Evolutionary conservation across 495 filamentous ascomycete species (phyloP).

Genomic region (Parathielavia appendiculata): DNA sequence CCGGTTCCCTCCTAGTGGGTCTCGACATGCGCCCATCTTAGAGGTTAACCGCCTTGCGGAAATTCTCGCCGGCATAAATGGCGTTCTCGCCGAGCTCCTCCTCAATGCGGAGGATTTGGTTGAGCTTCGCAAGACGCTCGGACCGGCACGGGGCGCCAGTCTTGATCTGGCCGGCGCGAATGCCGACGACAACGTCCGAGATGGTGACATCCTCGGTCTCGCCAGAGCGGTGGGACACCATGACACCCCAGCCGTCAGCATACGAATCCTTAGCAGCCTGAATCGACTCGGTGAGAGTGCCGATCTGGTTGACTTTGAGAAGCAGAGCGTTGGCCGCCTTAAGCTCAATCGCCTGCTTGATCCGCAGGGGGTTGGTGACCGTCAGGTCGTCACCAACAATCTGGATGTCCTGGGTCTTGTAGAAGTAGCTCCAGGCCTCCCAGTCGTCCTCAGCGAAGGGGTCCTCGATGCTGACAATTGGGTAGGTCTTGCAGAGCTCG

Average conservation of each 20-base stretch:
- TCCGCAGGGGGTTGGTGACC: slow-evolving; percentile 96
- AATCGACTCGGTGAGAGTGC: slow-evolving; percentile 96
- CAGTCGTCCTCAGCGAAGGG: slow-evolving; percentile 69
- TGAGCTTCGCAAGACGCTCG: slow-evolving; percentile 98
- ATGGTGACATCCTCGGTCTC: slow-evolving; percentile 99
- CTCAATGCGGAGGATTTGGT: slow-evolving; percentile 99
- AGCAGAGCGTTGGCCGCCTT: slow-evolving; percentile 98
- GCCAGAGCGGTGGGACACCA: slow-evolving; percentile 98
- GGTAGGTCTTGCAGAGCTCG: slow-evolving; percentile 85
- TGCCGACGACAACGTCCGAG: slow-evolving; percentile 92
- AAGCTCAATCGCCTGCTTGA: slow-evolving; percentile 99
- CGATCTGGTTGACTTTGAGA: slow-evolving; percentile 99
- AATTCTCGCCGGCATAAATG: slow-evolving; percentile 83
- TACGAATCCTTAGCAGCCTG: slow-evolving; percentile 99
- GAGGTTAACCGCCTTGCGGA: slow-evolving; percentile 83
- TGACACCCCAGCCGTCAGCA: slow-evolving; percentile 95
- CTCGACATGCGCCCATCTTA: slow-evolving; percentile 42
- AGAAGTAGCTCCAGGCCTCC: slow-evolving; percentile 99
- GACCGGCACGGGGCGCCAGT: slow-evolving; percentile 93
- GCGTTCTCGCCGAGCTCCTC: slow-evolving; percentile 94
- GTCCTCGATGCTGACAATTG: slow-evolving; percentile 79
- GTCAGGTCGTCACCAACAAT: slow-evolving; percentile 90
- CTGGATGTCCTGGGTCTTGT: slow-evolving; percentile 97
- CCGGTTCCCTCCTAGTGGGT: slow-evolving; percentile 21
- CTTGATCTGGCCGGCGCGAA: slow-evolving; percentile 97